Evolutionary conservation across 441 rosid species (phyloP).

Genomic region (Erysimum cheiri): DNA sequence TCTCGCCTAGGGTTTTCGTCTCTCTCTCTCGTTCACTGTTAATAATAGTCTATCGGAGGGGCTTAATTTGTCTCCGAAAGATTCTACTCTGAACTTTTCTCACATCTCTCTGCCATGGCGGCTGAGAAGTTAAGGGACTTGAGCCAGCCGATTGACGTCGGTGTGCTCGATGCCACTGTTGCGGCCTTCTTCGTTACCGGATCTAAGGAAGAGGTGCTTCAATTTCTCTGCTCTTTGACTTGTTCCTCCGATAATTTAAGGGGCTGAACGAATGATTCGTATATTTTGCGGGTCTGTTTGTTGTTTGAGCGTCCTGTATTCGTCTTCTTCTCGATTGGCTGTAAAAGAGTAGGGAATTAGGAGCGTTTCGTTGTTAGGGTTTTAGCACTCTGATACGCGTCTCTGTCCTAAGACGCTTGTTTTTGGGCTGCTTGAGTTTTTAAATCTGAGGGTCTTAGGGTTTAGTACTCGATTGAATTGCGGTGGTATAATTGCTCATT

Average conservation of each 20-base stretch:
- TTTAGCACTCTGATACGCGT: slow-evolving; percentile 27
- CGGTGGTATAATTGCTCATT: slow-evolving; percentile 19
- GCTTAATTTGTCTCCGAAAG: slow-evolving; percentile 1
- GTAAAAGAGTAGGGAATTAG: slow-evolving; percentile 12
- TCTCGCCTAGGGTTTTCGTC: slow-evolving; percentile 63
- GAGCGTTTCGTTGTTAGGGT: slow-evolving; percentile 33
- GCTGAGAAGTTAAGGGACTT: slow-evolving; percentile 96
- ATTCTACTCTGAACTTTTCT: slow-evolving; percentile 28
- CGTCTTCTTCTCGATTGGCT: slow-evolving; percentile 30
- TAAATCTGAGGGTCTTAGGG: slow-evolving; percentile 23
- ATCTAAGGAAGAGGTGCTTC: slow-evolving; percentile 97
- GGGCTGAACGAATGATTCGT: slow-evolving; percentile 9
- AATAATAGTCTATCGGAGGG: slow-evolving; percentile 50
- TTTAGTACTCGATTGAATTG: slow-evolving; percentile 25
- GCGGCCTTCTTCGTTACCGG: slow-evolving; percentile 99
- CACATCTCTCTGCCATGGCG: slow-evolving; percentile 65
- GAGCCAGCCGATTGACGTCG: slow-evolving; percentile 95
- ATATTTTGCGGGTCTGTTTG: background rate
- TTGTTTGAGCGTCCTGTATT: slow-evolving; percentile 2
- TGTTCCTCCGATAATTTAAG: slow-evolving; percentile 12
- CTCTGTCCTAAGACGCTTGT: background rate
- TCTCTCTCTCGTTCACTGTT: slow-evolving; percentile 22
- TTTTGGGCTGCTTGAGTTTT: background rate
- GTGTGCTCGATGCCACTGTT: slow-evolving; percentile 94
- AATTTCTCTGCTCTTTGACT: slow-evolving; percentile 26